Evolutionary conservation across 2,329 filamentous ascomycete species (phyloP), one percentile per base, ranked within the genome.

Genomic region (Neofusicoccum umdonicola): DNA sequence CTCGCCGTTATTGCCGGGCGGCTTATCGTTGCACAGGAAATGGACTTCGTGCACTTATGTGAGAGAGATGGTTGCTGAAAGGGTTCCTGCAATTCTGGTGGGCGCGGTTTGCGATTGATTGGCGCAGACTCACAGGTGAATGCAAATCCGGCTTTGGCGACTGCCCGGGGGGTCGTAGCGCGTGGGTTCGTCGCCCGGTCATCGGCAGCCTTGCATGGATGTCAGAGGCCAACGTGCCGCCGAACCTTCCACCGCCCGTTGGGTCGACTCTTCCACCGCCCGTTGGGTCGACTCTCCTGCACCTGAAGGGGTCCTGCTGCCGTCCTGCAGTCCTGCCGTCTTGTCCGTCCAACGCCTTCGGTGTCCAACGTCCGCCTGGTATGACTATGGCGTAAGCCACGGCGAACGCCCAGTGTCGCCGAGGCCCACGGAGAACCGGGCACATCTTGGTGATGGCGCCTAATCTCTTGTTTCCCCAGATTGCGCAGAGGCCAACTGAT

Each of bases 381-480:
- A 13, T 22, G 45, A 48, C 22, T n/a, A 51, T n/a, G 41, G 19
- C 39, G 27, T 34, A 41, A n/a, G 54, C 22, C 54, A 34, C 15
- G 39, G 22, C 6, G 39, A 2, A 37, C 37, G 39, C 54, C 54
- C 22, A 57, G 22, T n/a, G 7, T 31, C 37, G 54, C 39, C 54
- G 27, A 34, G 7, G 34, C 37, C 19, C 11, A 27, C 19, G 39
- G 13, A 34, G 15, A 15, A 34, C 39, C 54, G 12, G 22, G 12
- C 54, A 17, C 8, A 44, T 57, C 54, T 34, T 17, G 35, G 39
- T 39, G 7, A 44, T 13, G 37, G 15, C 19, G 39, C 47, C 22
- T 17, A 19, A 57, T 41, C 52, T 57, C 54, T 57, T 57, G 39
- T 57, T 57, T 17, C 39, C 54, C 54, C 39, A n/a, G 22, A 17